Conservation (phyloP, 495 filamentous ascomycete genomes). For the Xylaria sp. region DNA sequence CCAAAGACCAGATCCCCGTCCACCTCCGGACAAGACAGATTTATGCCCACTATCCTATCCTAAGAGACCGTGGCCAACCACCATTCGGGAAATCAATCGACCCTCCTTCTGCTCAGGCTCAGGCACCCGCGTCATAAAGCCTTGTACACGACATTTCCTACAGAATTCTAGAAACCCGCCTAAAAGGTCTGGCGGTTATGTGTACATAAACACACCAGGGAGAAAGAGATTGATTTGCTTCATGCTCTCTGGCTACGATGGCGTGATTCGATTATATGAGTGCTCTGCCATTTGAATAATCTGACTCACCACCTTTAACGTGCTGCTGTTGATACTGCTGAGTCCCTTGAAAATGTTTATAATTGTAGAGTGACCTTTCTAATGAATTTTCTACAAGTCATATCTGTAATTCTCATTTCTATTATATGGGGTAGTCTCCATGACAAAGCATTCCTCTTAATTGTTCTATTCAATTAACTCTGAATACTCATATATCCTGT, state of each 20-base stretch:
- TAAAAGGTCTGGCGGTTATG: neutral
- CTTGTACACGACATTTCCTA: slow-evolving; percentile 23
- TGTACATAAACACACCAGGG: slow-evolving; percentile 26
- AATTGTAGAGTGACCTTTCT: neutral
- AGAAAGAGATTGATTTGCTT: slow-evolving; percentile 13
- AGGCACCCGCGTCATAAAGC: slow-evolving; percentile 37
- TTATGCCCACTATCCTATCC: slow-evolving; percentile 65
- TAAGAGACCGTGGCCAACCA: slow-evolving; percentile 41
- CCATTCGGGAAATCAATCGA: slow-evolving; percentile 47
- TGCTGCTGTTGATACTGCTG: neutral
- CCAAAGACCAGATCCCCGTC: slow-evolving; percentile 77
- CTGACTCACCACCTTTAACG: neutral
- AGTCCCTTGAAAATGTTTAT: neutral
- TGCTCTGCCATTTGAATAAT: neutral
- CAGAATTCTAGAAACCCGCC: slow-evolving; percentile 13
- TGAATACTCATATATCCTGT: no score
- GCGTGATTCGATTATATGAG: neutral
- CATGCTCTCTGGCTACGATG: neutral
- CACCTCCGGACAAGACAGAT: slow-evolving; percentile 82
- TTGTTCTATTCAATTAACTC: no score
- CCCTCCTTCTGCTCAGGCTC: slow-evolving; percentile 39
- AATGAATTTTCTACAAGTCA: neutral
- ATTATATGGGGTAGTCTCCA: no score
- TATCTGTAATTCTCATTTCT: no score
- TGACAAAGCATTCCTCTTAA: no score